A percentile compares a stretch with the other conserved stretches of the same genome.
These are phyloP conservation scores for Geotrichum carabidarum DNA, from an alignment of 1,139 yeast genomes.

Conservation along the genomic window DNA sequence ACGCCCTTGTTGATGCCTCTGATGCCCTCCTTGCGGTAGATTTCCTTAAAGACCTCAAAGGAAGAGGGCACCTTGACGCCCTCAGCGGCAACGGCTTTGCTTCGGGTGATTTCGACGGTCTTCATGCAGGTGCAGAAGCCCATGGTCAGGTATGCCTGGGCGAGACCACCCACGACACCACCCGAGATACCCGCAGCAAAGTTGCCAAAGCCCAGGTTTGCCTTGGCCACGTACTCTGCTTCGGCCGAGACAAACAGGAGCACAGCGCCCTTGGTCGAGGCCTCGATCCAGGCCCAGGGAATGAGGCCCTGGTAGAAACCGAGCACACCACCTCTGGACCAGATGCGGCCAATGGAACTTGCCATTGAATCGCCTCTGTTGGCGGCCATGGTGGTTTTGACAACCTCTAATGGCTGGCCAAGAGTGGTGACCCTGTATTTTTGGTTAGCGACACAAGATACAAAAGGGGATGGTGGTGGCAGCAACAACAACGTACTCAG, in stretches of 20 bases:
- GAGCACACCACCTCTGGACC: constrained; percentile 86
- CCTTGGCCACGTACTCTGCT: constrained; percentile 71
- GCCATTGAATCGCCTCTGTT: constrained; percentile 66
- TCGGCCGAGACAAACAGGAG: constrained; percentile 88
- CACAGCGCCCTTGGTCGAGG: constrained; percentile 99
- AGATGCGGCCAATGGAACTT: constrained; percentile 67
- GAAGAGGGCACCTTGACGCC: constrained; percentile 58
- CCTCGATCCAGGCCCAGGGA: constrained; percentile 99
- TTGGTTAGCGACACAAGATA: no score
- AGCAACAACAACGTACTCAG: constrained; percentile 44
- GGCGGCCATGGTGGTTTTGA: constrained; percentile 97
- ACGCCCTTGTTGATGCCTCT: constrained; percentile 96
- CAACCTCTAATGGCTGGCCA: constrained; percentile 95
- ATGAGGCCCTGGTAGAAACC: constrained; percentile 97
- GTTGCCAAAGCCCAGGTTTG: constrained; percentile 55
- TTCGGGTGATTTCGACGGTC: constrained; percentile 92
- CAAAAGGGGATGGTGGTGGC: no score
- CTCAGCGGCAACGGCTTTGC: constrained; percentile 46
- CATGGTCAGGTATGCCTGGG: constrained; percentile 93
- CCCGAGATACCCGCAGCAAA: constrained; percentile 90
- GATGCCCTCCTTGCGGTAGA: constrained; percentile 79
- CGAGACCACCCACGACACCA: constrained; percentile 92
- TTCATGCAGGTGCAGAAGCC: constrained; percentile 98
- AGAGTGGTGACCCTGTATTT: constrained; percentile 60
- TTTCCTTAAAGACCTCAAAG: constrained; percentile 79